Evolutionary conservation across 106 monocot species (phyloP), one percentile per base, ranked within the genome.

Genomic region (Posidonia australis): DNA sequence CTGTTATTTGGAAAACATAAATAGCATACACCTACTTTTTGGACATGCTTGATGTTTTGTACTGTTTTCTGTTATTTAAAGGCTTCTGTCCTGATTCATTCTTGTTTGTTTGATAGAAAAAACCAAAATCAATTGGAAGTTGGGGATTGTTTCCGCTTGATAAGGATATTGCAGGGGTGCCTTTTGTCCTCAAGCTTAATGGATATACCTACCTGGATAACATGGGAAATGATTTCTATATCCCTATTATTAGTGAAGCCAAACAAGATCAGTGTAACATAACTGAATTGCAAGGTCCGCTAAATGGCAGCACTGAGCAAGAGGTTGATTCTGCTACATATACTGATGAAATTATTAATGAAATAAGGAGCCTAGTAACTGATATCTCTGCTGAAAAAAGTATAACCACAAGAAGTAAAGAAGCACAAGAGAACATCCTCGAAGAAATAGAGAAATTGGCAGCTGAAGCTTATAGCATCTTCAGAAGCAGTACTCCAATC

Each of bases 381-480:
- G 86, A 90, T 70, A 86, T 94, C 69, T 73, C 94, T 9, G 76
- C 90, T 55, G 82, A 82, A 56, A 82, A 80, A 69, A 51, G 77
- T 46, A 75, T 65, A 41, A 64, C 41, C 5, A 70, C 83, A 70
- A 86, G 84, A 72, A 84, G 48, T 65, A 89, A 80, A 80, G 81
- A 86, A 72, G 77, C 63, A 64, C 86, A 87, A 57, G 84, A 84
- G 57, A 80, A 72, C 63, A 86, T 94, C 58, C 80, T 94, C 53
- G 76, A 74, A 71, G 94, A 94, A 89, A 89, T 94, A 72, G 94
- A 94, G 64, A 86, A 86, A 65, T 75, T 94, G 68, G 94, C 89
- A 70, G 94, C 84, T 62, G 86, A 94, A 84, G 94, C 94, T 65
- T 94, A 94, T 68, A 82, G 72, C 46, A 84, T 94, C 28, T 94